Conservation (phyloP, 2,329 filamentous ascomycete genomes). For the Endoconidiophora polonica region DNA sequence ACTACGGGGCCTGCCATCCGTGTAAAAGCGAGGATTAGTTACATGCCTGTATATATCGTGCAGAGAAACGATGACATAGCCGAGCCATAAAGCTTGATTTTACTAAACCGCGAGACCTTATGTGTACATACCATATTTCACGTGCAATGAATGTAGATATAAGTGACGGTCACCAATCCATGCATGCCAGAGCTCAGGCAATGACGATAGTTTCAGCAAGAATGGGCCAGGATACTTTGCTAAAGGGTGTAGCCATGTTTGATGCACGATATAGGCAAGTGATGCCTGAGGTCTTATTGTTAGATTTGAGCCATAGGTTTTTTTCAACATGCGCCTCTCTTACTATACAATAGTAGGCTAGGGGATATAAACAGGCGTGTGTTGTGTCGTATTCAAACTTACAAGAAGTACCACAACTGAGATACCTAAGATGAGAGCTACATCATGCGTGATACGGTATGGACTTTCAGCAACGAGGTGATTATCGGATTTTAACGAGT, state of each 20-base stretch:
- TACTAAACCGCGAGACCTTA: background rate
- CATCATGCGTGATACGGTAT: too few relatives aligned
- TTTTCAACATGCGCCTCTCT: too few relatives aligned
- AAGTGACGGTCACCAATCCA: conserved; percentile 61
- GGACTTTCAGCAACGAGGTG: too few relatives aligned
- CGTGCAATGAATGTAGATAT: conserved; percentile 53
- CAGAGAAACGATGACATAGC: too few relatives aligned
- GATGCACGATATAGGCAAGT: conserved; percentile 32
- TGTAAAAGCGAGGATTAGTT: background rate
- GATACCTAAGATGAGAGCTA: too few relatives aligned
- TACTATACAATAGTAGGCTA: too few relatives aligned
- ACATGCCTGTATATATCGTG: background rate
- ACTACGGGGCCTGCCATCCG: conserved; percentile 39
- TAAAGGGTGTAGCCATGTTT: conserved; percentile 46
- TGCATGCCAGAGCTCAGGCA: conserved; percentile 54
- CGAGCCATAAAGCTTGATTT: too few relatives aligned
- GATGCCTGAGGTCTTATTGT: background rate
- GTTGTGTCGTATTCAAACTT: too few relatives aligned
- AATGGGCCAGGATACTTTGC: conserved; percentile 49
- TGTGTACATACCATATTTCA: conserved; percentile 42
- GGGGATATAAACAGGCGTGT: too few relatives aligned
- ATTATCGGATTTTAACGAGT: too few relatives aligned
- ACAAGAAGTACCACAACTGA: too few relatives aligned
- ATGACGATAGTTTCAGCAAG: conserved; percentile 45
- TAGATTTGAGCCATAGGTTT: too few relatives aligned